Conservation (phyloP, 2,329 filamentous ascomycete species). For the Nakataea oryzae region DNA sequence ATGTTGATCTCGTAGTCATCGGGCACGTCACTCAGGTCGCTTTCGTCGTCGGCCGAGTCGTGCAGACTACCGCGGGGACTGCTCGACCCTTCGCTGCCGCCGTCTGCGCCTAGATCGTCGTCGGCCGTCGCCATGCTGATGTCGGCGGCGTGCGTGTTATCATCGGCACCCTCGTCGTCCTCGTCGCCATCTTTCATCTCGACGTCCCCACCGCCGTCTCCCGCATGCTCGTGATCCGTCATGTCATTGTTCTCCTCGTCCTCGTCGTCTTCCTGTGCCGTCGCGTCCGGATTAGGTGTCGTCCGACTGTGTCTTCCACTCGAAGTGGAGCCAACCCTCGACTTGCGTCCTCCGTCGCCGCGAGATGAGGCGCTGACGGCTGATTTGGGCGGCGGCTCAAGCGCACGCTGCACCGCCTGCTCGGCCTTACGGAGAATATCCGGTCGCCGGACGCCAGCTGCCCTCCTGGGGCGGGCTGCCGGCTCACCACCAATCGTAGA, state of each 20-base stretch:
- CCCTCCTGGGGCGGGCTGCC: slow-evolving; percentile 23
- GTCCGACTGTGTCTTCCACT: slow-evolving; percentile 33
- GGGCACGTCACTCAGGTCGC: slow-evolving; percentile 56
- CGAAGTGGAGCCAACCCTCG: slow-evolving; percentile 38
- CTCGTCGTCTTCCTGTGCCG: slow-evolving; percentile 15
- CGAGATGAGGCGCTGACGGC: neutral
- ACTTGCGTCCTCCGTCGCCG: slow-evolving; percentile 21
- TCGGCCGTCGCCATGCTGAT: slow-evolving; percentile 3
- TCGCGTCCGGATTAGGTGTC: slow-evolving; percentile 21
- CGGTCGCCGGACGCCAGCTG: slow-evolving; percentile 38
- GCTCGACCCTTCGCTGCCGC: slow-evolving; percentile 30
- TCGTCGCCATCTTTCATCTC: slow-evolving; percentile 33
- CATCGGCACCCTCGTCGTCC: slow-evolving; percentile 13
- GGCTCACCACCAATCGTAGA: slow-evolving; percentile 21
- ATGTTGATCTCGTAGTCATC: slow-evolving; percentile 48
- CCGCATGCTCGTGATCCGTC: slow-evolving; percentile 23
- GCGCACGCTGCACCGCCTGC: slow-evolving; percentile 39
- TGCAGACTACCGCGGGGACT: slow-evolving; percentile 45
- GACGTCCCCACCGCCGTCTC: slow-evolving; percentile 24
- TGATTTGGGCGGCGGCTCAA: slow-evolving; percentile 29
- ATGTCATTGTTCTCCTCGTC: slow-evolving; percentile 24
- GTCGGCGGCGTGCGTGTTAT: slow-evolving; percentile 16
- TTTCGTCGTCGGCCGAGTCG: slow-evolving; percentile 59
- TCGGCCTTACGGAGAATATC: slow-evolving; percentile 54
- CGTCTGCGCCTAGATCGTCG: slow-evolving; percentile 17